Percentiles rank a stretch among this genome's conserved stretches.
These are phyloP conservation scores for Pleurotus djamor DNA, from an alignment of 768 basidiomycete genomes.

Conservation along the genomic window DNA sequence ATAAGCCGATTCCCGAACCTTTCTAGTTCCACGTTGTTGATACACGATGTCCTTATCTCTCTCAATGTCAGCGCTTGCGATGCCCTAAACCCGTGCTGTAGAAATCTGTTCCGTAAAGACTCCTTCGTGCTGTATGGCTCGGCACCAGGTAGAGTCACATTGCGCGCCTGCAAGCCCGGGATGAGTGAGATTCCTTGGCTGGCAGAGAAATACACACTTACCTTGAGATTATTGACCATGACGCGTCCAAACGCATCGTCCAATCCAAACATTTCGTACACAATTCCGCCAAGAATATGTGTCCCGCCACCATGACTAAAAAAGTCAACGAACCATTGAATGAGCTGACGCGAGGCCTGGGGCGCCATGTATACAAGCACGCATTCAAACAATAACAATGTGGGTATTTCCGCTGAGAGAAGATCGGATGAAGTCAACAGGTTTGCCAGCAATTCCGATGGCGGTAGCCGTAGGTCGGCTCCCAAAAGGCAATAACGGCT, in stretches of 20 bases:
- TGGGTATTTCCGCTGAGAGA: conserved; percentile 67
- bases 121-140: conserved; percentile 55
- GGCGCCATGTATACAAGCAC: conserved; percentile 87
- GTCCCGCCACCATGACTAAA: conserved; percentile 26
- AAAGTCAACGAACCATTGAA: conserved; percentile 72
- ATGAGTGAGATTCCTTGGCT: not conserved
- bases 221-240: conserved; percentile 87
- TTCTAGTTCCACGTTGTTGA: conserved; percentile 47
- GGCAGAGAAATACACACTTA: conserved; percentile 17
- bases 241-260: conserved; percentile 89
- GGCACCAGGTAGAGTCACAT: conserved; percentile 74
- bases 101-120: conserved; percentile 61
- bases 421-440: conserved; percentile 30
- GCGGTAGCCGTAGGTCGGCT: conserved; percentile 68
- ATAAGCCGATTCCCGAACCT: conserved; percentile 34
- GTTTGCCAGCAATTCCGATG: conserved; percentile 43
- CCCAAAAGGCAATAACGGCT: conserved; percentile 70
- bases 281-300: conserved; percentile 48
- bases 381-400: conserved; percentile 90
- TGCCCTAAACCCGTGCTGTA: conserved; percentile 49
- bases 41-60: conserved; percentile 57
- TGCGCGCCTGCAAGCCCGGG: conserved; percentile 48
- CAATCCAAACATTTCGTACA: conserved; percentile 95
- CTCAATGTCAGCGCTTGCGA: conserved; percentile 64
- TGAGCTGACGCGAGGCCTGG: conserved; percentile 48